Base-by-base conservation (phyloP, 352 stramenopile genomes). In the Phytophthora ramorum region DNA sequence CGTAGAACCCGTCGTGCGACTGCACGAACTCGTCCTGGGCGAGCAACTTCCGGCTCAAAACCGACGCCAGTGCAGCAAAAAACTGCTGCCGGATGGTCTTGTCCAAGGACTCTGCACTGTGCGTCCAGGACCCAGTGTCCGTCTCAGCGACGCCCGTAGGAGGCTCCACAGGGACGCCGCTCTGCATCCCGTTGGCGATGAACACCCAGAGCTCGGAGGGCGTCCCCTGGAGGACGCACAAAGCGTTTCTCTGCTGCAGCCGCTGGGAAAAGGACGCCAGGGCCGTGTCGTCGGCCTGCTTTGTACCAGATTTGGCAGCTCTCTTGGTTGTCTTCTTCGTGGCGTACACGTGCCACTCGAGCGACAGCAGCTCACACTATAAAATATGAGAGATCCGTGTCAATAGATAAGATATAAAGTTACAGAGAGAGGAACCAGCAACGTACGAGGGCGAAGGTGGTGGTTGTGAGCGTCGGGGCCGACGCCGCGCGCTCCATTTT, bases 271-370 rank as follows among this genome's bases (percentile, higher is more conserved):
- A 76, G 35, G 69, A 46, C 3, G 47, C 37, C 10, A 87, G 54
- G 1, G 69, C 61, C 13, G 73, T 41, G 7, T 71, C 63, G 35
- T 73, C 58, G 7, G 37, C 19, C 53, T 51, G 43, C 37, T 43
- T 56, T 13, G 28, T 4, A n/a, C 16, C n/a, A 37, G 35, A 26
- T 35, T 48, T 60, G 20, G 20, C 17, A 2, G 44, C n/a, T 13
- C 61, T 63, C 26, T 60, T 75, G n/a, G 13, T 35, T 30, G 58
- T 47, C 24, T 52, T 71, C 34, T 64, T 55, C 49, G 40, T 69
- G 14, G 47, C 40, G 47, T 83, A 89, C 24, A 85, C 77, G 38
- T 81, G 78, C 80, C 80, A 89, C 62, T 87, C 61, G 16, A 89
- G 59, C 38, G 71, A 74, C 19, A 64, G 38, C 37, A 89, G 46